Evolutionary conservation across 1,139 yeast genomes (phyloP).

Genomic region (Geotrichum macrosporum): DNA sequence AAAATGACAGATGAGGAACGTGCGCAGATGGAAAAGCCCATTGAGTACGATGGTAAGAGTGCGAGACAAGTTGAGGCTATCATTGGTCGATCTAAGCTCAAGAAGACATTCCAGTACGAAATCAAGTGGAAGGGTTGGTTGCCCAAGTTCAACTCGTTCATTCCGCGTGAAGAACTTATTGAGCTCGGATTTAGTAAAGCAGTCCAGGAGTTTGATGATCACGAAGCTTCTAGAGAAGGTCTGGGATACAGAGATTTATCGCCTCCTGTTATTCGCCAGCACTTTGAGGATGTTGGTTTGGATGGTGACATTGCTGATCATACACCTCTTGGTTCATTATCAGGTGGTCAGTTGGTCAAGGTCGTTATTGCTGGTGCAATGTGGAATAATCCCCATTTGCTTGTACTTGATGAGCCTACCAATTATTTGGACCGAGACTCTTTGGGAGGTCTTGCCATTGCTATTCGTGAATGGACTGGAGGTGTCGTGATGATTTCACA

Average conservation of each 20-base stretch:
- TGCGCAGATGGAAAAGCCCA: conserved; percentile 69
- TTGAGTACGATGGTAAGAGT: conserved; percentile 88
- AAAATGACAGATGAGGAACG: conserved; percentile 80
- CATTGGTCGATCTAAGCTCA: conserved; percentile 94
- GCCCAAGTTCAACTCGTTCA: conserved; percentile 93
- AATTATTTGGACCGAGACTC: conserved; percentile 97
- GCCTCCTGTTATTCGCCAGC: conserved; percentile 90
- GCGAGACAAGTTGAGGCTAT: conserved; percentile 85
- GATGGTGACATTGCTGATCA: conserved; percentile 98
- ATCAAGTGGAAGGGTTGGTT: conserved; percentile 90
- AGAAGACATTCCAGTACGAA: conserved; percentile 95
- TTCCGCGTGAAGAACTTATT: conserved; percentile 72
- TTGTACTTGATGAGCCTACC: conserved; percentile 97
- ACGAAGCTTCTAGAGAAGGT: conserved; percentile 98
- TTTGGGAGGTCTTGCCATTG: conserved; percentile 93
- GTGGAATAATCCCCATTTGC: conserved; percentile 99
- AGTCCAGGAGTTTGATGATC: conserved; percentile 93
- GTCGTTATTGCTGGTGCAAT: conserved; percentile 99
- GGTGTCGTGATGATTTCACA: conserved; percentile 99
- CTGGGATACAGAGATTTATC: conserved; percentile 90
- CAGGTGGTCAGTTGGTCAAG: conserved; percentile 97
- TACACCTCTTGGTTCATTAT: conserved; percentile 91
- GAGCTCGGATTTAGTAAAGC: conserved; percentile 83
- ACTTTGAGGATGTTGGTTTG: conserved; percentile 93
- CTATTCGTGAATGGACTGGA: conserved; percentile 96